Base-by-base conservation (phyloP, 306 rosid species). In the Inga laurina region DNA sequence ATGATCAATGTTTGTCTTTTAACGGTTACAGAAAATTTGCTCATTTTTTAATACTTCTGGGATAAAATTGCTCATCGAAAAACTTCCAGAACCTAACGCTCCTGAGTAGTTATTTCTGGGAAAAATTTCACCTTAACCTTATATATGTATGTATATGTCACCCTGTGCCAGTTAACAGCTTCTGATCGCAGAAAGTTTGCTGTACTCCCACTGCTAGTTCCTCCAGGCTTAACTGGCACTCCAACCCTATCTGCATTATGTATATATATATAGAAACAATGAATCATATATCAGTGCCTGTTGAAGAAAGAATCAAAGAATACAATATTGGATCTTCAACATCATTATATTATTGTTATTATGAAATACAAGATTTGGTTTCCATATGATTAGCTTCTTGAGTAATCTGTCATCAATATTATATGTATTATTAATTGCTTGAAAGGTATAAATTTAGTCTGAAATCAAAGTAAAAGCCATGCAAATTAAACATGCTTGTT, bases 141-240 rank as follows among this genome's bases (percentile, higher is more conserved):
- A 18, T 54, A 6, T 54, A 19, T 52, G 18, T 18, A 52, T 54
- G 5, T 6, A 52, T 6, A 59, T 22, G 27, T 62, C 68, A 61
- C 11, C 37, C 35, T 24, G 69, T 7, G 22, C 11, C 14, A 34
- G 7, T 72, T 24, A 67, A 79, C 82, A n/a, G 82, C 83, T 34
- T 88, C 89, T 43, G 93, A 78, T 22, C 14, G 67, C 90, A 84
- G 85, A 96, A 89, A 82, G 92, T 91, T 85, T 88, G 89, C 79
- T 96, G 99, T 45, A 96, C 97, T 89, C 91, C 91, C 83, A 86
- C 51, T 6, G 97, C 98, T 41, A 96, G 83, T 80, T 96, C 99
- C 88, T 96, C 98, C 87, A 94, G 79, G 78, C 98, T 96, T 82
- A 94, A 86, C 76, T 90, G 87, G 81, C 99, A 96, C 71, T 92